Conservation (phyloP, 108 stramenopile species). For the Skeletonema potamos region DNA sequence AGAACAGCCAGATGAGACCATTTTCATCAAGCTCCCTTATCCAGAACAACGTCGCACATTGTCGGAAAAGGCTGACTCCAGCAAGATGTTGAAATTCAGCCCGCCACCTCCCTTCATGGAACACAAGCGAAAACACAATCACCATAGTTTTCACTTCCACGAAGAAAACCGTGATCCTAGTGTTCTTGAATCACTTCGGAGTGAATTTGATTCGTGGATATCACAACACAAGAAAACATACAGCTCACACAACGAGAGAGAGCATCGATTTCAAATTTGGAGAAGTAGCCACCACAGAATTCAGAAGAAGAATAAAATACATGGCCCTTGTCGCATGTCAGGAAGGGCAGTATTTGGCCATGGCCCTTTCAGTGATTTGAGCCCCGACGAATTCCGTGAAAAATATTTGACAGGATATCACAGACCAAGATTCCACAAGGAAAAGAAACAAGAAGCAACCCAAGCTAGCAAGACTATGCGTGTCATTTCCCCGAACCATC, state of each 20-base stretch:
- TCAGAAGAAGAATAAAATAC: constrained; percentile 63
- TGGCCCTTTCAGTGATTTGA: constrained; percentile 75
- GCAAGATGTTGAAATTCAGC: not conserved
- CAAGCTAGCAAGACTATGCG: not conserved
- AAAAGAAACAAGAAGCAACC: not conserved
- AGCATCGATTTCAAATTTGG: constrained; percentile 80
- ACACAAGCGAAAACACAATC: not conserved
- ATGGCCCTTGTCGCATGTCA: constrained; percentile 81
- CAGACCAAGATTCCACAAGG: constrained; percentile 50
- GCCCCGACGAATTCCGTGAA: constrained; percentile 71
- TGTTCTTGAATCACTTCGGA: constrained; percentile 26
- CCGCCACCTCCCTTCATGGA: not conserved
- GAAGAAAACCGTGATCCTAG: not conserved
- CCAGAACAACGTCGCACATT: not conserved
- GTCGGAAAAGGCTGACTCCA: not conserved
- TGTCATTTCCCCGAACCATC: not conserved
- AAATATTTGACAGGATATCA: constrained; percentile 78
- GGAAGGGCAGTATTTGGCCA: constrained; percentile 81
- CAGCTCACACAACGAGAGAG: constrained; percentile 61
- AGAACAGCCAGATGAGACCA: constrained; percentile 17
- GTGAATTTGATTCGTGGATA: constrained; percentile 81
- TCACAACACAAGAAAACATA: constrained; percentile 61
- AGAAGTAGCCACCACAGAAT: constrained; percentile 72
- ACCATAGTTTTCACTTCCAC: not conserved
- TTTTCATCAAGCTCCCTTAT: constrained; percentile 43